phyloP scores from a whole-genome alignment of 73 alveolate species.

The Urostyla sp. region DNA sequence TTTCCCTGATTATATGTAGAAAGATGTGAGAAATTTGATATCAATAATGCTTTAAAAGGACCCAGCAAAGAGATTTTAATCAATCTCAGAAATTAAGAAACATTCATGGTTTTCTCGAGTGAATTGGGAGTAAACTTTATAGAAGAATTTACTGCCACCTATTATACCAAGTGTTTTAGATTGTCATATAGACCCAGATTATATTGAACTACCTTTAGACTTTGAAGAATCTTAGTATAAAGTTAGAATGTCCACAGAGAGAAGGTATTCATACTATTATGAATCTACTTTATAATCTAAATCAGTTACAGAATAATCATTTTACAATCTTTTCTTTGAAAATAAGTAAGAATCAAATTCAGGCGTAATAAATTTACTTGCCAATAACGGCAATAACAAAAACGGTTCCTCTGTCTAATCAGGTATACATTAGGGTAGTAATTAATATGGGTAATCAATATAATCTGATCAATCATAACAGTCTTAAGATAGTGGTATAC shows the following conservation, averaged over 20 bases:
- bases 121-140: constrained; percentile 11
- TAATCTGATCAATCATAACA: constrained; percentile 18
- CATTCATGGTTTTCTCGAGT: constrained; percentile 55
- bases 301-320: constrained; percentile 36
- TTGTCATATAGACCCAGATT: constrained; percentile 59
- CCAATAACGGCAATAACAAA: too few species aligned
- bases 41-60: constrained; percentile 72
- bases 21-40: constrained; percentile 61
- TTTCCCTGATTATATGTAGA: constrained; percentile 36
- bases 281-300: constrained; percentile 37
- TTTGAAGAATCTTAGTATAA: constrained; percentile 32
- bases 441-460: constrained; percentile 24
- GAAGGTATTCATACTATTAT: constrained; percentile 19
- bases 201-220: constrained; percentile 33
- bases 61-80: constrained; percentile 69
- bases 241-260: constrained; percentile 32
- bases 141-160: constrained; percentile 17
- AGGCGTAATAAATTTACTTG: constrained; percentile 32
- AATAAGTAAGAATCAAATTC: constrained; percentile 44
- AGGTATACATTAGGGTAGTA: constrained; percentile 17
- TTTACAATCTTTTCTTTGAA: constrained; percentile 36
- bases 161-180: constrained; percentile 46
- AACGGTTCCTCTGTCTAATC: constrained; percentile 34
- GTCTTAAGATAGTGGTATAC: constrained; percentile 2
- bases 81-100: constrained; percentile 20